Conservation (phyloP, 768 basidiomycete genomes). For the Pisolithus marmoratus region DNA sequence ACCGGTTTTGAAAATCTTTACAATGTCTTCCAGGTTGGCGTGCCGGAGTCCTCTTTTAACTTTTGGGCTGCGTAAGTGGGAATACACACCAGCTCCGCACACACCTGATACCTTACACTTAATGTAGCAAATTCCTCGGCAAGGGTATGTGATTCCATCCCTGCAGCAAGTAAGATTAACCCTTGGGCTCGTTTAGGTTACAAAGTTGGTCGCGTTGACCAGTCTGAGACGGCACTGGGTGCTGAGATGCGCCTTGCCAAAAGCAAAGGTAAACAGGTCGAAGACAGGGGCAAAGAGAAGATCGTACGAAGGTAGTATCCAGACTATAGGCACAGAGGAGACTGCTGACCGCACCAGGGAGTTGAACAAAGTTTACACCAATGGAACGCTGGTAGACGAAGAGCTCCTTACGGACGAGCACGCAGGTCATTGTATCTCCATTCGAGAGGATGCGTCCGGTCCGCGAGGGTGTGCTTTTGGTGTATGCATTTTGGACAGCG, state of each 20-base stretch:
- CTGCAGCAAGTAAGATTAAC: not conserved
- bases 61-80: conserved; percentile 79
- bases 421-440: conserved; percentile 89
- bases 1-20: not conserved
- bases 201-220: conserved; percentile 95
- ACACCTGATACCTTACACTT: not conserved
- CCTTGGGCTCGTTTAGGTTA: conserved; percentile 45
- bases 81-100: not conserved
- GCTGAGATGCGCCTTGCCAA: conserved; percentile 93
- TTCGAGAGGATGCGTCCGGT: conserved; percentile 51
- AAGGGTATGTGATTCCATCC: conserved; percentile 45
- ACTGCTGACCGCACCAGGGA: conserved; percentile 44
- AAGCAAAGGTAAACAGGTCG: conserved; percentile 36
- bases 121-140: conserved; percentile 69
- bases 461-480: conserved; percentile 63
- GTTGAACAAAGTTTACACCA: conserved; percentile 93
- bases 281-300: conserved; percentile 66
- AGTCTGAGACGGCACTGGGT: conserved; percentile 94
- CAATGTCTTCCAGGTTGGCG: conserved; percentile 65
- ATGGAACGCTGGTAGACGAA: conserved; percentile 91
- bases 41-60: conserved; percentile 91
- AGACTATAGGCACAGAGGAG: not conserved
- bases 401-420: conserved; percentile 88
- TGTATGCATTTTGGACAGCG: conserved; percentile 86
- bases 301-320: conserved; percentile 72